Evolutionary conservation across 2,329 filamentous ascomycete genomes (phyloP).

Genomic region (Sordariomycetes sp.): DNA sequence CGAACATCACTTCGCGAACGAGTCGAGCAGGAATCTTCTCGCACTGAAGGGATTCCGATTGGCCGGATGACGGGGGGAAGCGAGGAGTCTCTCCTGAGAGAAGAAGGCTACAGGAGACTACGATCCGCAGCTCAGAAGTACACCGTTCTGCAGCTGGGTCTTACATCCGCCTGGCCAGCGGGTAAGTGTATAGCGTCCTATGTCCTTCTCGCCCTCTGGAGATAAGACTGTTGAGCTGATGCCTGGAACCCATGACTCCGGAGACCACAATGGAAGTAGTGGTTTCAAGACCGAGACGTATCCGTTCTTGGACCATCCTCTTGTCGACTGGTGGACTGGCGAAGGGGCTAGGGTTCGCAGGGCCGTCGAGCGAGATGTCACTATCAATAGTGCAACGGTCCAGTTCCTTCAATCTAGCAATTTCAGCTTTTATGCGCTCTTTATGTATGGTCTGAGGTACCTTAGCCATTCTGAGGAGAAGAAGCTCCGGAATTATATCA

Average conservation of each 20-base stretch:
- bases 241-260: not conserved
- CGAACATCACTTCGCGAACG: not conserved
- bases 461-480: slow-evolving; percentile 11
- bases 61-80: not conserved
- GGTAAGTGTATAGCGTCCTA: not conserved
- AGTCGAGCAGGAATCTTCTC: not conserved
- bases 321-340: slow-evolving; percentile 6
- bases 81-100: not conserved
- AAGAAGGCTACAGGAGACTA: slow-evolving; percentile 12
- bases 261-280: not conserved
- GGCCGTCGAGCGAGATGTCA: slow-evolving; percentile 13
- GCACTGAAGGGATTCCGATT: slow-evolving; percentile 6
- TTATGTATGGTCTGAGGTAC: slow-evolving; percentile 16
- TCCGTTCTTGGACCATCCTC: slow-evolving; percentile 17
- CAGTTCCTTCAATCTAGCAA: slow-evolving; percentile 14
- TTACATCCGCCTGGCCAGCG: slow-evolving; percentile 16
- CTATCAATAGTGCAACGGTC: slow-evolving; percentile 14
- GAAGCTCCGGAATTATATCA: not conserved
- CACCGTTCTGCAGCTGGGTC: slow-evolving; percentile 20
- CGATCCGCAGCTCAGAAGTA: slow-evolving; percentile 16
- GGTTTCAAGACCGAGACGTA: slow-evolving; percentile 14
- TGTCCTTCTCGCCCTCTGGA: not conserved
- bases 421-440: slow-evolving; percentile 13
- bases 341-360: slow-evolving; percentile 8
- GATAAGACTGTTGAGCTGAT: too few species aligned